Evolutionary conservation across 2,329 filamentous ascomycete species (phyloP).

Genomic region (Trichoderma simmonsii): DNA sequence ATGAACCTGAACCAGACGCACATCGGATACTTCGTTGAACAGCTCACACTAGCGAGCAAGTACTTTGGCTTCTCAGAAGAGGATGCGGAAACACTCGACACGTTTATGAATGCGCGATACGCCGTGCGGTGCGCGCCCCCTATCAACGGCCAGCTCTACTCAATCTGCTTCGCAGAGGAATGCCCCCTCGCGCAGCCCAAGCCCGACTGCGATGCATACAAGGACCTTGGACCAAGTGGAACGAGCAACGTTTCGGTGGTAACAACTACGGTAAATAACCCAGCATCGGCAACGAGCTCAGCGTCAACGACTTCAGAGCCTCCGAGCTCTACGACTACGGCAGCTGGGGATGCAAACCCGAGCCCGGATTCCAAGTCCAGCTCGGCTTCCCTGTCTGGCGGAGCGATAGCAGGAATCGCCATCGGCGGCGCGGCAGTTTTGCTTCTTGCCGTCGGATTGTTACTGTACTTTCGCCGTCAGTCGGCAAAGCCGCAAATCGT

Average conservation of each 20-base stretch:
- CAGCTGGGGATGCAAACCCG: background rate
- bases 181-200: conserved; percentile 29
- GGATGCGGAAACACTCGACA: conserved; percentile 25
- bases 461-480: conserved; percentile 22
- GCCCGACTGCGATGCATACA: conserved; percentile 29
- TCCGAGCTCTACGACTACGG: background rate
- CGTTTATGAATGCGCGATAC: conserved; percentile 28
- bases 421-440: conserved; percentile 26
- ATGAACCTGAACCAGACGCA: conserved; percentile 32
- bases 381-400: conserved; percentile 12
- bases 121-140: conserved; percentile 30
- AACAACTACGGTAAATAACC: conserved; percentile 5
- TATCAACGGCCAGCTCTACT: conserved; percentile 25
- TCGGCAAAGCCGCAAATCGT: conserved; percentile 5
- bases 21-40: conserved; percentile 32
- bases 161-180: conserved; percentile 28
- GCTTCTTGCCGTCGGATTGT: conserved; percentile 22
- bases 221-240: conserved; percentile 24
- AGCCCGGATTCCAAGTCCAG: background rate
- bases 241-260: conserved; percentile 14
- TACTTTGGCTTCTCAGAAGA: conserved; percentile 30
- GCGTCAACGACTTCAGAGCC: background rate
- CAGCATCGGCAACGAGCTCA: background rate
- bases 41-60: conserved; percentile 26
- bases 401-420: conserved; percentile 28